Percentiles rank a stretch among this genome's conserved stretches.
Conservation (phyloP, 129 eudicot species). For the Pulicaria dysenterica region DNA sequence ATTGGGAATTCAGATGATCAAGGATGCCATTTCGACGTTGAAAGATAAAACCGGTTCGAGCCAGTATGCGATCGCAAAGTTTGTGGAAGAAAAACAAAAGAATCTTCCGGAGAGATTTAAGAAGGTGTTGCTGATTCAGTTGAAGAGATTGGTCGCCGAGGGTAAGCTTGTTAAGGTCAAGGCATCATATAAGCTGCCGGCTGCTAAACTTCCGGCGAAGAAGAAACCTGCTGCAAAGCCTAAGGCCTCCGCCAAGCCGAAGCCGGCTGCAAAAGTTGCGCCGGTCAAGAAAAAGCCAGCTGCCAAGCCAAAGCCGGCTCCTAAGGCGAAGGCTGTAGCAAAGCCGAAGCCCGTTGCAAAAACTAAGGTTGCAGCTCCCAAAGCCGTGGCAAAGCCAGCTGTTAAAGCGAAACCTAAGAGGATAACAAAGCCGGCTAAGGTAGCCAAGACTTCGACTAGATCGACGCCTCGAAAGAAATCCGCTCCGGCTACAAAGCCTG, state of each 20-base stretch:
- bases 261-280: constrained; percentile 33
- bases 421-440: constrained; percentile 8
- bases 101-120: constrained; percentile 49
- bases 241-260: constrained; percentile 26
- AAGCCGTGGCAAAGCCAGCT: constrained; percentile 27
- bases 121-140: constrained; percentile 45
- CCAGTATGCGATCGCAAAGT: constrained; percentile 59
- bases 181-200: constrained; percentile 47
- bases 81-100: constrained; percentile 55
- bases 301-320: neutral
- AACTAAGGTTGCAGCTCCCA: constrained; percentile 13
- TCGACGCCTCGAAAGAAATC: constrained; percentile 42
- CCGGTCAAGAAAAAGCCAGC: constrained; percentile 15
- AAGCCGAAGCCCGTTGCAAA: constrained; percentile 6
- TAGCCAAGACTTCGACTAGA: constrained; percentile 30
- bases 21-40: constrained; percentile 54
- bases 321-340: neutral
- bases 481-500: constrained; percentile 21
- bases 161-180: constrained; percentile 57
- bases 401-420: constrained; percentile 13
- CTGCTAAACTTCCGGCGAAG: constrained; percentile 17
- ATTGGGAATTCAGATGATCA: constrained; percentile 45
- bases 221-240: constrained; percentile 32
- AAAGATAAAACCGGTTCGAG: constrained; percentile 67
- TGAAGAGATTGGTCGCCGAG: constrained; percentile 49